Percentiles rank a stretch among this genome's conserved stretches.
Evolutionary conservation across 768 basidiomycete species (phyloP).

Genomic region (Amanita rubescens): DNA sequence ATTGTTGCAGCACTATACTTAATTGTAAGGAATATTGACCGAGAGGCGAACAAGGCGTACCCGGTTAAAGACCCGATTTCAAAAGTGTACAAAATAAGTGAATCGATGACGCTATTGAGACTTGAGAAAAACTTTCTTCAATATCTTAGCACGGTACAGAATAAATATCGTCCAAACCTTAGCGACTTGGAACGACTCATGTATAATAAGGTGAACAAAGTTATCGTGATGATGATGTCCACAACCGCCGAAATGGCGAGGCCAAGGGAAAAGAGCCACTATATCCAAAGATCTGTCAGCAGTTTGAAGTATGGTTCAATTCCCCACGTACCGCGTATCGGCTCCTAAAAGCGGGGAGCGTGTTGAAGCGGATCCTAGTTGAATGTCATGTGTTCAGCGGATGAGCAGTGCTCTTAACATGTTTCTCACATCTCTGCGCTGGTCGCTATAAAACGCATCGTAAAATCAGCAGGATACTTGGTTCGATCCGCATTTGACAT

Average conservation of each 20-base stretch:
- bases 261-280: conserved; percentile 42
- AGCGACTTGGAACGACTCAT: conserved; percentile 24
- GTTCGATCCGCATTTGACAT: not conserved
- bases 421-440: conserved; percentile 18
- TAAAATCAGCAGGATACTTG: not conserved
- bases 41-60: conserved; percentile 8
- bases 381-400: not conserved
- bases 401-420: not conserved
- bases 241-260: conserved; percentile 33
- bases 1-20: conserved; percentile 32
- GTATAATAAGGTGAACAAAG: conserved; percentile 25
- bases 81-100: conserved; percentile 34
- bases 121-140: conserved; percentile 12
- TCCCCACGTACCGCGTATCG: conserved; percentile 14
- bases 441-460: conserved; percentile 13
- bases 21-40: not conserved
- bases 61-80: conserved; percentile 36
- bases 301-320: not conserved
- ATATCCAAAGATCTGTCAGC: not conserved
- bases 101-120: conserved; percentile 29
- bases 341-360: conserved; percentile 14
- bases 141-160: not conserved
- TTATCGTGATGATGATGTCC: conserved; percentile 30
- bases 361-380: conserved; percentile 15
- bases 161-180: conserved; percentile 16